Percentiles rank a stretch among this genome's conserved stretches.
Conservation (phyloP, 345 rosid species). For the Sisymbrium irio region DNA sequence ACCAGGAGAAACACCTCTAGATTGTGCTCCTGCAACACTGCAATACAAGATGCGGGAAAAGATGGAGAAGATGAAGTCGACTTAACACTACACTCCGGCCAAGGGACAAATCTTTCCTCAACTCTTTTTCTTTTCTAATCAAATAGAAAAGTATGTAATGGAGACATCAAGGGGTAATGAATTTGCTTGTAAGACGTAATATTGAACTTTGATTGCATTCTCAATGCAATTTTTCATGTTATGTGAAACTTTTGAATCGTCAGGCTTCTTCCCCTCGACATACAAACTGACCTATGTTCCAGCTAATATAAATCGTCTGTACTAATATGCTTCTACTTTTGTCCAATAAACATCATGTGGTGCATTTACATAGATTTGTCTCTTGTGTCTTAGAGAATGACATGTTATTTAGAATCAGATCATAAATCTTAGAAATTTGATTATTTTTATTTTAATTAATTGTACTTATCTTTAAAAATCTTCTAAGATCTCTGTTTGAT, state of each 20-base stretch:
- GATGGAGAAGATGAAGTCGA: constrained; percentile 43
- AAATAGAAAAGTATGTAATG: neutral
- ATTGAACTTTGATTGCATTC: neutral
- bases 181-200: neutral
- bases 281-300: neutral
- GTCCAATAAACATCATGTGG: too few species aligned
- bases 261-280: neutral
- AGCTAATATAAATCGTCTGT: too few species aligned
- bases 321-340: too few species aligned
- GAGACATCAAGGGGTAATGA: neutral
- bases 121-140: neutral
- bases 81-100: neutral
- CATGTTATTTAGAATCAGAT: too few species aligned
- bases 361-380: too few species aligned
- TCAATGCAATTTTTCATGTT: neutral
- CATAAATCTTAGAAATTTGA: too few species aligned
- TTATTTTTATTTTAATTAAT: too few species aligned
- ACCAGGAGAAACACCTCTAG: constrained; percentile 83
- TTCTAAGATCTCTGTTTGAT: too few species aligned
- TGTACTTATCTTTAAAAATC: too few species aligned
- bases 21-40: constrained; percentile 84
- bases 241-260: neutral
- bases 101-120: neutral
- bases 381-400: too few species aligned
- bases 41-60: constrained; percentile 80